Percentiles rank a stretch among this genome's conserved stretches.
Conservation (phyloP, 768 basidiomycete species). For the Lactarius vividus region DNA sequence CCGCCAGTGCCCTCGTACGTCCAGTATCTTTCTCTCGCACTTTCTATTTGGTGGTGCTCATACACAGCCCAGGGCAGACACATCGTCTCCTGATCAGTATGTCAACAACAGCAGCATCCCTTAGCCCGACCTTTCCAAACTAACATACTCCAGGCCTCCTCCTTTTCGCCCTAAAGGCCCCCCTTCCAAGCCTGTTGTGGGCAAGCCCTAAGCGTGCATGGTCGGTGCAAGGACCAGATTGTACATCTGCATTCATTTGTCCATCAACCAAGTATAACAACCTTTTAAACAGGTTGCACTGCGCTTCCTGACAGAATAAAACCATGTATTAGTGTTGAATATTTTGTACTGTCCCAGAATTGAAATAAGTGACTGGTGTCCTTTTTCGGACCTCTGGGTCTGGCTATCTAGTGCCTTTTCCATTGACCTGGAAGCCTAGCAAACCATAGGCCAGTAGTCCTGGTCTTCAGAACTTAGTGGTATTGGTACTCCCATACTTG, state of each 20-base stretch:
- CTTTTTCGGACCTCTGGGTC: neutral
- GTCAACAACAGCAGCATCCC: neutral
- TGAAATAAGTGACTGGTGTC: neutral
- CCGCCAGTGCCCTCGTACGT: neutral
- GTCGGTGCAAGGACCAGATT: rapidly evolving
- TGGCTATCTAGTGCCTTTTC: neutral
- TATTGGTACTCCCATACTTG: no score
- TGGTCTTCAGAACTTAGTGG: no score
- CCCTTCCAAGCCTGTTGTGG: neutral
- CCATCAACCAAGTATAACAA: neutral
- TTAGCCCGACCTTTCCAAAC: neutral
- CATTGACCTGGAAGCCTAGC: neutral
- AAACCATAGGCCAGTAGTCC: neutral
- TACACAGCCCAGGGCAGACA: neutral
- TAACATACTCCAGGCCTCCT: neutral
- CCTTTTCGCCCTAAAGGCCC: constrained; percentile 20
- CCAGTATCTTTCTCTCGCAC: neutral
- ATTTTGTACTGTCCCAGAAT: neutral
- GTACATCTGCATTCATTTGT: neutral
- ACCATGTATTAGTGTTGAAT: neutral
- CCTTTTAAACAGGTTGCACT: neutral
- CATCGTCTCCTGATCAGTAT: neutral
- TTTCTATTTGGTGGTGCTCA: neutral
- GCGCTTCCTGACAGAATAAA: neutral
- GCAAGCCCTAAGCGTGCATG: neutral